A percentile compares a stretch with the other conserved stretches of the same genome.
These are phyloP conservation scores for Coemansia sp. DNA, from an alignment of 192 early-diverging fungal genomes.

Conservation along the genomic window DNA sequence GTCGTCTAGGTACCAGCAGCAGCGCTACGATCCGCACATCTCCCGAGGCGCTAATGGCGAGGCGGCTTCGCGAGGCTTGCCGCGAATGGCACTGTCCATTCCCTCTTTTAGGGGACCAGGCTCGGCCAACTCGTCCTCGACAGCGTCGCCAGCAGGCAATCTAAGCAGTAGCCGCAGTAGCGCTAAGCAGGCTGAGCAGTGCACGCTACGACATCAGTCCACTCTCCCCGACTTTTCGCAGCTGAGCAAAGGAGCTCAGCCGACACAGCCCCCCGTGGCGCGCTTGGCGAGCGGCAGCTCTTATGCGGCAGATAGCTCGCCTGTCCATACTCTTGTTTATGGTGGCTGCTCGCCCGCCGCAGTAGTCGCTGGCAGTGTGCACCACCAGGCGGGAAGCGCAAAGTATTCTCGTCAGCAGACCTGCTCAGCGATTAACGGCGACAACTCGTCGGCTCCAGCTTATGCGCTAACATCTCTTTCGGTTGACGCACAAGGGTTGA, in stretches of 20 bases:
- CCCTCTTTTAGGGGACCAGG: slow-evolving; percentile 33
- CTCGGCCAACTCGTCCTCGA: background rate
- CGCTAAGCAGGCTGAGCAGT: slow-evolving; percentile 11
- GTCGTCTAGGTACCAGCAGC: slow-evolving; percentile 49
- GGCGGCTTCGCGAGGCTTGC: background rate
- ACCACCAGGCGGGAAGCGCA: background rate
- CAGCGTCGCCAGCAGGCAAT: background rate
- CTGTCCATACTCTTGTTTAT: slow-evolving; percentile 47
- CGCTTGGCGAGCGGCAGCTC: slow-evolving; percentile 44
- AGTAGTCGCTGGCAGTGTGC: background rate
- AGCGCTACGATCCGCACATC: slow-evolving; percentile 45
- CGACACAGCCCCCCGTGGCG: slow-evolving; percentile 30
- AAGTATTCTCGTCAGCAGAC: background rate
- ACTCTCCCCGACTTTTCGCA: slow-evolving; percentile 33
- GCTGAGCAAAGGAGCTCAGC: slow-evolving; percentile 4
- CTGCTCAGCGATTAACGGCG: background rate
- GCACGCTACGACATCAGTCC: slow-evolving; percentile 43
- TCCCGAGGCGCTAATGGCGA: slow-evolving; percentile 2
- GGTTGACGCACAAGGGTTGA: slow-evolving; percentile 1
- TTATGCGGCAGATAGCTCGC: slow-evolving; percentile 33
- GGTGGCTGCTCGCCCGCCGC: slow-evolving; percentile 16
- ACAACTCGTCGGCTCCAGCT: background rate
- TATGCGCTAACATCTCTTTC: slow-evolving; percentile 12
- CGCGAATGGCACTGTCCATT: slow-evolving; percentile 38
- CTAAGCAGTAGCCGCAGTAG: slow-evolving; percentile 20